Percentiles rank a stretch among this genome's conserved stretches.
Conservation (phyloP, 768 basidiomycete genomes). For the Leucocoprinus sp. region DNA sequence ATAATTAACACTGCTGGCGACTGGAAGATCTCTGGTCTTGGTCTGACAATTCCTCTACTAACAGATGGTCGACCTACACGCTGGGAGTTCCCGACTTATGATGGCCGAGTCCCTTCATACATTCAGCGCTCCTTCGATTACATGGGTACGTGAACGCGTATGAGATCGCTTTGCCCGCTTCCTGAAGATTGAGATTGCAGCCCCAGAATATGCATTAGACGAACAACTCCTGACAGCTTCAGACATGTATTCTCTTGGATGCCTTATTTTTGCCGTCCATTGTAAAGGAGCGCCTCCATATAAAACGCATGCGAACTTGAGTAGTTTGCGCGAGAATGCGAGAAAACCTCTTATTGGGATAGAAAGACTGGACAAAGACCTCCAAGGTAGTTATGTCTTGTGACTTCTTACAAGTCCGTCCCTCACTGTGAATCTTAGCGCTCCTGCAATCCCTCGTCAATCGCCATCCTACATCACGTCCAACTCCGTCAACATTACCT, state of each 20-base stretch:
- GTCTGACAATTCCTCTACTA: slow-evolving; percentile 73
- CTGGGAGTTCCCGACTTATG: slow-evolving; percentile 90
- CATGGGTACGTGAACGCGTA: slow-evolving; percentile 52
- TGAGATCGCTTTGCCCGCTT: neutral
- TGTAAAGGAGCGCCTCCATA: slow-evolving; percentile 84
- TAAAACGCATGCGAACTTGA: slow-evolving; percentile 71
- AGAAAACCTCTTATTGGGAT: slow-evolving; percentile 56
- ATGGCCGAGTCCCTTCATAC: slow-evolving; percentile 69
- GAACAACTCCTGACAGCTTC: slow-evolving; percentile 80
- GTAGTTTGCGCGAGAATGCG: slow-evolving; percentile 61
- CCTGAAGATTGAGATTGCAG: slow-evolving; percentile 28
- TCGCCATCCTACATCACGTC: slow-evolving; percentile 61
- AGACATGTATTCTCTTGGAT: slow-evolving; percentile 92
- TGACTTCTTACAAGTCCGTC: neutral
- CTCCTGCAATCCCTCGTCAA: slow-evolving; percentile 78
- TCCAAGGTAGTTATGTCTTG: slow-evolving; percentile 47
- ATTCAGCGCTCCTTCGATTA: slow-evolving; percentile 93
- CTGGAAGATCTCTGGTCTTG: slow-evolving; percentile 94
- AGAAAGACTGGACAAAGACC: slow-evolving; percentile 58
- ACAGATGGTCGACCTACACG: slow-evolving; percentile 64
- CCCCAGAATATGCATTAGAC: slow-evolving; percentile 91
- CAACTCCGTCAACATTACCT: slow-evolving; percentile 73
- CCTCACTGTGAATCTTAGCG: slow-evolving; percentile 34
- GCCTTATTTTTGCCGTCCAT: slow-evolving; percentile 86
- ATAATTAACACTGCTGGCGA: slow-evolving; percentile 90